These are phyloP conservation scores for Asterochloris erici DNA, from an alignment of 139 green algal genomes.

Conservation along the genomic window DNA sequence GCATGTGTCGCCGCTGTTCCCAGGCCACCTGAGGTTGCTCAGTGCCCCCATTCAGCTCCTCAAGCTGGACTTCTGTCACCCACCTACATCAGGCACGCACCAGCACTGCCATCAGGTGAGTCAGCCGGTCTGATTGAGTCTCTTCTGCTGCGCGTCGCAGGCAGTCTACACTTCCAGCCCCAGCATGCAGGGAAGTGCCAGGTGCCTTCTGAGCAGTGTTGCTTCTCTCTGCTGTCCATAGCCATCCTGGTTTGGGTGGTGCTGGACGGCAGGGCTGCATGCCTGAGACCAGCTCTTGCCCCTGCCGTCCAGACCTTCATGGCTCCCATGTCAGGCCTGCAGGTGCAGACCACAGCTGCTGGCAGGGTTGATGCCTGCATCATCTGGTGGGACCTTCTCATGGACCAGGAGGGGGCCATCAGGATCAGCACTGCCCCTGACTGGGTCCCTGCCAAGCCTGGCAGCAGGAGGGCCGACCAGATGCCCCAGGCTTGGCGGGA, in stretches of 20 bases:
- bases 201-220: too few relatives aligned
- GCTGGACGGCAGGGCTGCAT: too few relatives aligned
- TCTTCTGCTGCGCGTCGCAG: too few relatives aligned
- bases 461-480: background rate
- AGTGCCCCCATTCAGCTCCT: slow-evolving; percentile 8
- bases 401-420: slow-evolving; percentile 20
- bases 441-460: slow-evolving; percentile 21
- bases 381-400: slow-evolving; percentile 55
- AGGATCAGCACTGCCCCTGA: slow-evolving; percentile 34
- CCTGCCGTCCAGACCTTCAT: background rate
- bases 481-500: slow-evolving; percentile 44
- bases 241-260: too few relatives aligned
- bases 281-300: too few relatives aligned
- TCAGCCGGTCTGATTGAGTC: too few relatives aligned
- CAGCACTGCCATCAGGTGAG: background rate
- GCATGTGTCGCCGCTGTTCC: slow-evolving; percentile 12
- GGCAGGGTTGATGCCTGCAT: slow-evolving; percentile 42
- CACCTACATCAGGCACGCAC: background rate
- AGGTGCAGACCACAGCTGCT: slow-evolving; percentile 16
- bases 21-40: slow-evolving; percentile 1
- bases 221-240: too few relatives aligned
- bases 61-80: slow-evolving; percentile 4
- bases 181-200: too few relatives aligned
- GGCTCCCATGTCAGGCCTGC: background rate
- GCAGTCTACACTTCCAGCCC: too few relatives aligned